A percentile compares a stretch with the other conserved stretches of the same genome.
Conservation (phyloP, 148 eudicot genomes). For the Silene uniflora region DNA sequence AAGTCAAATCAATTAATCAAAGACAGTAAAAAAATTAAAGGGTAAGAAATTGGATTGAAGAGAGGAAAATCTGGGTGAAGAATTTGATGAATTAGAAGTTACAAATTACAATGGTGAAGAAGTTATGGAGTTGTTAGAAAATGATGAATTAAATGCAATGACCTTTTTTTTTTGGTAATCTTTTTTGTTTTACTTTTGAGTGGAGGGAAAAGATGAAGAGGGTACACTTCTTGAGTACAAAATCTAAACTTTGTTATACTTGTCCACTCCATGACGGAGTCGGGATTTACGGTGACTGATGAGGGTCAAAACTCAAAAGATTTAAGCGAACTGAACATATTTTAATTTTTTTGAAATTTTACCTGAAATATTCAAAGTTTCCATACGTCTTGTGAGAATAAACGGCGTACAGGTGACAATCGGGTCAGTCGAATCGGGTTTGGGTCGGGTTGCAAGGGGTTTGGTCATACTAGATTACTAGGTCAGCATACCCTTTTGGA, state of each 20-base stretch:
- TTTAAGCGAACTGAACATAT: no score
- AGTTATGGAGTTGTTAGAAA: background rate
- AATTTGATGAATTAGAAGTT: background rate
- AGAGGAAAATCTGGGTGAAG: slow-evolving; percentile 6
- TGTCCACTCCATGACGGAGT: no score
- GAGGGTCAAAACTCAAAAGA: no score
- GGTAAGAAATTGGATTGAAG: background rate
- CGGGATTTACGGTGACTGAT: no score
- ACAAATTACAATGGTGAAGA: background rate
- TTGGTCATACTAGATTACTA: no score
- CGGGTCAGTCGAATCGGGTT: no score
- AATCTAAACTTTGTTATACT: background rate
- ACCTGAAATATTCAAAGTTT: no score
- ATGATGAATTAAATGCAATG: slow-evolving; percentile 2
- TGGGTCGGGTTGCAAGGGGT: no score
- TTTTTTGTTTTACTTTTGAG: background rate
- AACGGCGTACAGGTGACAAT: no score
- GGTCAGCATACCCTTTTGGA: no score
- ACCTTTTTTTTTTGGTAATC: background rate
- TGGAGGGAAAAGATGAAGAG: background rate
- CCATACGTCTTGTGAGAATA: no score
- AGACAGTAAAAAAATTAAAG: background rate
- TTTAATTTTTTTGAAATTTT: no score
- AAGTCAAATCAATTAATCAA: background rate
- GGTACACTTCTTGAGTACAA: background rate